These are phyloP conservation scores for Cercospora sesami DNA, from an alignment of 2,329 filamentous ascomycete species.

Conservation along the genomic window DNA sequence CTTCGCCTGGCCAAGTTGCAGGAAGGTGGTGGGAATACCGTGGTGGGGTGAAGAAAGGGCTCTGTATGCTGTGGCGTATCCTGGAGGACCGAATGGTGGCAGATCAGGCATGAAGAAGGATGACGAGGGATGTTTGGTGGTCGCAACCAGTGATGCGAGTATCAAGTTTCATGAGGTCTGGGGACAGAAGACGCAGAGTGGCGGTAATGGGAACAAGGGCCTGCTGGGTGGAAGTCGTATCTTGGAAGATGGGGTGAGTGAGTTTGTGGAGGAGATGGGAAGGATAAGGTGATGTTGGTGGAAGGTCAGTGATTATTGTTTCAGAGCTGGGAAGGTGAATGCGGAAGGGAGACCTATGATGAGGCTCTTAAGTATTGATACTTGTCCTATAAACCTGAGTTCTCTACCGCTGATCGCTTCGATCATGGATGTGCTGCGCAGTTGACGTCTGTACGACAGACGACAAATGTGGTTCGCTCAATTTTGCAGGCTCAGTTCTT, in stretches of 20 bases:
- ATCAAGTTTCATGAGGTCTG: slow-evolving; percentile 97
- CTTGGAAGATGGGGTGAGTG: slow-evolving; percentile 76
- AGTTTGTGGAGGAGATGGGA: slow-evolving; percentile 65
- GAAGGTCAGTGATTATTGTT: not conserved
- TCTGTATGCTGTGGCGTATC: slow-evolving; percentile 84
- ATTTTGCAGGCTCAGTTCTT: no score
- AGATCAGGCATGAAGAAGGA: slow-evolving; percentile 30
- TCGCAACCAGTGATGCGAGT: slow-evolving; percentile 86
- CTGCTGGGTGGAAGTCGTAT: slow-evolving; percentile 80
- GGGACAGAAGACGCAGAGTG: slow-evolving; percentile 46
- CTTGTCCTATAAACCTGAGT: not conserved
- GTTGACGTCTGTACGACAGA: no score
- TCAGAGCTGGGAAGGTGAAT: not conserved
- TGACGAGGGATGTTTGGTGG: slow-evolving; percentile 80
- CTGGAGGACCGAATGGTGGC: slow-evolving; percentile 56
- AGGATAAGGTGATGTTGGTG: slow-evolving; percentile 1
- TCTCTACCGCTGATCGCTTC: not conserved
- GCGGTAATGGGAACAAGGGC: slow-evolving; percentile 41
- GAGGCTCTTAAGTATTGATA: not conserved
- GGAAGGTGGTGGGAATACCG: slow-evolving; percentile 78
- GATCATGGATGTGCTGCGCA: no score
- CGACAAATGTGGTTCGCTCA: no score
- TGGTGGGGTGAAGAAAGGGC: slow-evolving; percentile 79
- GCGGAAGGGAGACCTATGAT: not conserved
- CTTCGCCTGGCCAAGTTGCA: slow-evolving; percentile 91